Base-by-base conservation (phyloP, 306 rosid species). In the Alnus rubra region DNA sequence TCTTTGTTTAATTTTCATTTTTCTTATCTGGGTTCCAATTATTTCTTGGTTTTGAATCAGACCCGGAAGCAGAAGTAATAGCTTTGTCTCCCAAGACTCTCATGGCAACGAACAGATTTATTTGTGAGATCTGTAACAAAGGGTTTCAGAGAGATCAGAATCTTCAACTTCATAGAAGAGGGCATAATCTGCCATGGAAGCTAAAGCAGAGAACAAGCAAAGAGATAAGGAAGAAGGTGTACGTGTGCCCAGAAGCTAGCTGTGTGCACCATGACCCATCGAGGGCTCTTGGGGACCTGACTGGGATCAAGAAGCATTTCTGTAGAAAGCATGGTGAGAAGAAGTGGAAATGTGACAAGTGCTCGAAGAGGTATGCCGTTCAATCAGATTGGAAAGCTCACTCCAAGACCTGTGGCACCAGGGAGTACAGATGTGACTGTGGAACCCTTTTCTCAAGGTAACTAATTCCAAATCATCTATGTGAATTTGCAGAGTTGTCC, bases 371-470 rank as follows among this genome's bases (percentile, higher is more conserved):
- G 56, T 96, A 96, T 49, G 98, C 99, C 0, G 99, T 96, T 89
- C 98, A 91, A 83, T 96, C 99, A 10, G 99, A 96, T 85, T 93
- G 96, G 94, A 96, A 96, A 87, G 99, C 99, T 56, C 99, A 96
- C 69, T 90, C 98, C 54, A 96, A 93, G 64, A 93, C 93, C 78
- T 96, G 99, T 85, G 99, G 99, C 79, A 91, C 98, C 0, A 88
- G 94, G 76, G 99, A 96, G 90, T 91, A 96, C 80, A 88, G 94
- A 89, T 96, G 99, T 90, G 98, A 93, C 85, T 93, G 99, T 90
- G 99, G 99, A 80, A 93, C 98, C 73, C 94, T 93, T 79, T 96
- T 96, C 97, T 96, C 98, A 77, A 93, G 99, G 99, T 94, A 93
- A 83, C 31, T 53, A 79, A 70, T 77, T 73, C 59, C 58, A 30